A percentile compares a stretch with the other conserved stretches of the same genome.
Conservation (phyloP, 192 early-diverging fungal species). For the Linnemannia hyalina region DNA sequence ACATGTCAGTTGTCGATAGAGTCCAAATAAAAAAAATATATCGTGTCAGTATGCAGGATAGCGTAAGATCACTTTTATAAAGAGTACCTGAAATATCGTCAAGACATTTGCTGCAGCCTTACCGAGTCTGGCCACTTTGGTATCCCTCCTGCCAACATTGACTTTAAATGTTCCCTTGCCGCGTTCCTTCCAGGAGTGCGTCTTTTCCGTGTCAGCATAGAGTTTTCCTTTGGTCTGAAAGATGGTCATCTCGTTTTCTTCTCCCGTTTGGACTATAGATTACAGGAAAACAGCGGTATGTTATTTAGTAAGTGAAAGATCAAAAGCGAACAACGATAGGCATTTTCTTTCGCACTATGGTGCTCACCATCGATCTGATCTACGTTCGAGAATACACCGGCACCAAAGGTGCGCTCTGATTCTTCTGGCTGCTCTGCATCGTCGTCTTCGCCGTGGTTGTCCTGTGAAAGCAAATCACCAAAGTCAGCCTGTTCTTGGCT, state of each 20-base stretch:
- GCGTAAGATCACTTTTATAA: background rate
- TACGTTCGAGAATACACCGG: constrained; percentile 34
- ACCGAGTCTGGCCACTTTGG: constrained; percentile 45
- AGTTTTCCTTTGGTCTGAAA: constrained; percentile 52
- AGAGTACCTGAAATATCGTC: background rate
- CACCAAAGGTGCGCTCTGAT: constrained; percentile 26
- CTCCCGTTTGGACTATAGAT: constrained; percentile 39
- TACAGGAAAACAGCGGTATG: background rate
- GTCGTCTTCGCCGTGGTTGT: constrained; percentile 14
- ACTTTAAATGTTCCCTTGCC: constrained; percentile 53
- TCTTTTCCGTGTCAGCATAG: constrained; percentile 41
- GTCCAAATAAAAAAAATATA: background rate
- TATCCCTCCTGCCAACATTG: constrained; percentile 34
- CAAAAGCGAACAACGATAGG: background rate
- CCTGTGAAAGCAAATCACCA: constrained; percentile 43
- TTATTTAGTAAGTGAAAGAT: background rate
- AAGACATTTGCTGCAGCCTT: background rate
- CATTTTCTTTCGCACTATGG: background rate
- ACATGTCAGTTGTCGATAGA: background rate
- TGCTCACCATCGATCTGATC: constrained; percentile 49
- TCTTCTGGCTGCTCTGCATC: constrained; percentile 30
- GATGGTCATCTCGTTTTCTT: constrained; percentile 44
- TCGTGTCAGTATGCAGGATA: too few relatives aligned
- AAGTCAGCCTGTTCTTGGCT: constrained; percentile 39
- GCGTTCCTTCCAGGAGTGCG: constrained; percentile 43